A percentile compares a stretch with the other conserved stretches of the same genome.
phyloP scores from a whole-genome alignment of 495 filamentous ascomycete genomes.

The Parachaetomium inaequale region DNA sequence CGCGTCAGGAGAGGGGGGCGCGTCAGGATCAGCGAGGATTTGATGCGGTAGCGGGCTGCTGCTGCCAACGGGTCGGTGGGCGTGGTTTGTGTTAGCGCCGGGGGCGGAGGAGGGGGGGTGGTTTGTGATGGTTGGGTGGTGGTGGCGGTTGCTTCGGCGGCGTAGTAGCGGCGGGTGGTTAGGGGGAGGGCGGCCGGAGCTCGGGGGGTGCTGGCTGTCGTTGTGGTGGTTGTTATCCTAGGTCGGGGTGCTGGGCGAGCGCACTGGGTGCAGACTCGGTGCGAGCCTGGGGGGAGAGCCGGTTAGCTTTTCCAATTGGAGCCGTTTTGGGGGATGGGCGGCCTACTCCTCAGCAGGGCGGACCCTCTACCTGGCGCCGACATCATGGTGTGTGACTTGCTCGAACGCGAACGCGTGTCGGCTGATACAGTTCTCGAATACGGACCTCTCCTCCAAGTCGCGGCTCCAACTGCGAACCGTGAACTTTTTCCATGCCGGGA shows the following conservation, averaged over 20 bases:
- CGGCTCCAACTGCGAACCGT: constrained; percentile 21
- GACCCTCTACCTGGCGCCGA: constrained; percentile 50
- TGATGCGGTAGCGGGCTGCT: constrained; percentile 57
- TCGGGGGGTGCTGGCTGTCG: background rate
- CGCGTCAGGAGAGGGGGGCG: constrained; percentile 85
- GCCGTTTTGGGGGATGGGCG: background rate
- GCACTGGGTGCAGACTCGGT: constrained; percentile 26
- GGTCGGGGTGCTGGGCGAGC: constrained; percentile 13
- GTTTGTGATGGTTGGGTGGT: background rate
- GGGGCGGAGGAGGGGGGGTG: constrained; percentile 3
- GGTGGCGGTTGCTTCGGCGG: constrained; percentile 20
- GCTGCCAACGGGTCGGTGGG: constrained; percentile 24
- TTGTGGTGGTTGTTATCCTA: background rate
- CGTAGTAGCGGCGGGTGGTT: constrained; percentile 12
- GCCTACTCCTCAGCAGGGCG: constrained; percentile 43
- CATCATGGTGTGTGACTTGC: constrained; percentile 37
- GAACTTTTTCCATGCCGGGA: constrained; percentile 31
- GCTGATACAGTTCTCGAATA: constrained; percentile 3
- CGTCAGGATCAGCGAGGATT: constrained; percentile 77
- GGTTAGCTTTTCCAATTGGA: constrained; percentile 8
- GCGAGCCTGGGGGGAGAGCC: constrained; percentile 6
- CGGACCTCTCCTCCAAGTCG: background rate
- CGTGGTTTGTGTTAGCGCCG: constrained; percentile 3
- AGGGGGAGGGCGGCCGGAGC: constrained; percentile 13
- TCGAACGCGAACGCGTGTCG: constrained; percentile 7